These are phyloP conservation scores for Ailanthus altissimus DNA, from an alignment of 345 rosid species.

Conservation along the genomic window DNA sequence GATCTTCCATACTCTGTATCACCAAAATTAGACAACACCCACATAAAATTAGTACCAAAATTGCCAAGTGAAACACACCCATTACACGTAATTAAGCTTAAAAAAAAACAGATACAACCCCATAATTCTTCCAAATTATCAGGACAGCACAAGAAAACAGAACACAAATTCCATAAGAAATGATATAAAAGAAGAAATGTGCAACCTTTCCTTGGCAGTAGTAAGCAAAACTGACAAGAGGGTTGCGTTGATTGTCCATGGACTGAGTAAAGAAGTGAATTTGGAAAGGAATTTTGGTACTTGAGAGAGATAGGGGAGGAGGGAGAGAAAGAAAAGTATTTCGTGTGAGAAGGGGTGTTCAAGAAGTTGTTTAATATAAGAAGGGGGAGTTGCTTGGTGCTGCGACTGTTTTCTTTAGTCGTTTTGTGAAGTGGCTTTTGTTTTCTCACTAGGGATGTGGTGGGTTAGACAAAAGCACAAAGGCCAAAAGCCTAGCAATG, in stretches of 20 bases:
- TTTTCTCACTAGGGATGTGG: constrained; percentile 20
- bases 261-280: constrained; percentile 6
- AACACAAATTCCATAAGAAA: not conserved
- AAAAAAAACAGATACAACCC: not conserved
- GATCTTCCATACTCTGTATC: constrained; percentile 69
- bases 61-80: not conserved
- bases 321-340: constrained; percentile 23
- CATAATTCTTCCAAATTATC: not conserved
- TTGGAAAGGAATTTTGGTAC: not conserved
- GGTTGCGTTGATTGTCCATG: constrained; percentile 67
- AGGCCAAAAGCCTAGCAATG: constrained; percentile 41
- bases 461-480: constrained; percentile 47
- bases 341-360: constrained; percentile 30
- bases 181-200: not conserved
- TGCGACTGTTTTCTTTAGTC: not conserved
- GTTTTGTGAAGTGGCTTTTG: not conserved
- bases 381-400: constrained; percentile 16
- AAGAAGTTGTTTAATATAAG: constrained; percentile 36
- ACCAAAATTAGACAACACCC: constrained; percentile 3
- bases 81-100: not conserved
- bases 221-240: constrained; percentile 57
- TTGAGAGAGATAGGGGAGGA: constrained; percentile 13
- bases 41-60: constrained; percentile 17
- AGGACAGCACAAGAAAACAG: not conserved
- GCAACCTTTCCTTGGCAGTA: constrained; percentile 66